phyloP scores from a whole-genome alignment of 2,329 filamentous ascomycete species.

The Beauveria scarabaeidicola region DNA sequence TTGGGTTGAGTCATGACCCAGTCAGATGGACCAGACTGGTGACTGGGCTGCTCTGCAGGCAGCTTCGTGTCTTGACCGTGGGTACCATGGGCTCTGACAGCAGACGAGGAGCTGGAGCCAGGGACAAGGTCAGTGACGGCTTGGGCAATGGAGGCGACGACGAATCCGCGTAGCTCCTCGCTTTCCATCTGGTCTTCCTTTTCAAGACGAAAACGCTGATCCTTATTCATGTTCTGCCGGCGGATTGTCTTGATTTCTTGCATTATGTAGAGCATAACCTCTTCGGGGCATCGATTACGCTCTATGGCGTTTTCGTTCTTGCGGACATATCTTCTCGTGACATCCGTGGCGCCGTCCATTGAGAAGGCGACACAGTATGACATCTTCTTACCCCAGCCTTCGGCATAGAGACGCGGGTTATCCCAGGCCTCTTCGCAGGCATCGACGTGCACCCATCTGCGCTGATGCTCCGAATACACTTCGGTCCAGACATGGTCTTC shows the following conservation, averaged over 20 bases:
- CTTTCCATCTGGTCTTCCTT: slow-evolving; percentile 73
- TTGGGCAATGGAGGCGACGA: slow-evolving; percentile 64
- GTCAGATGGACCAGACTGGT: slow-evolving; percentile 42
- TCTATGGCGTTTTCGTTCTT: slow-evolving; percentile 65
- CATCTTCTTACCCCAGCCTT: slow-evolving; percentile 95
- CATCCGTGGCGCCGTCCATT: slow-evolving; percentile 67
- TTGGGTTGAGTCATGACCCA: slow-evolving; percentile 42
- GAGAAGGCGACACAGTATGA: slow-evolving; percentile 97
- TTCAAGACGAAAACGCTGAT: slow-evolving; percentile 71
- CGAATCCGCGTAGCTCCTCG: slow-evolving; percentile 63
- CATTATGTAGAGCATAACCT: slow-evolving; percentile 83
- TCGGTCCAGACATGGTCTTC: slow-evolving; percentile 98
- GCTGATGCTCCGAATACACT: slow-evolving; percentile 88
- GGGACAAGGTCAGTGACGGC: slow-evolving; percentile 62
- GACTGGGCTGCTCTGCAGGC: slow-evolving; percentile 49
- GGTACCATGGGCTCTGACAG: slow-evolving; percentile 16
- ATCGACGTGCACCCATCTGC: slow-evolving; percentile 95
- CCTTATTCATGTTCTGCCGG: slow-evolving; percentile 75
- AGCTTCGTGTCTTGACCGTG: slow-evolving; percentile 49
- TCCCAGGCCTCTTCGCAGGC: slow-evolving; percentile 94
- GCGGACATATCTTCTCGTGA: slow-evolving; percentile 60
- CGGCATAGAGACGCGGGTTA: slow-evolving; percentile 81
- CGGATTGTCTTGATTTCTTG: slow-evolving; percentile 83
- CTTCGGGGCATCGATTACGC: slow-evolving; percentile 74
- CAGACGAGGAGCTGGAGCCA: slow-evolving; percentile 27